Percentiles rank a stretch among this genome's conserved stretches.
phyloP scores from a whole-genome alignment of 345 rosid species.

The Salix dunnii region DNA sequence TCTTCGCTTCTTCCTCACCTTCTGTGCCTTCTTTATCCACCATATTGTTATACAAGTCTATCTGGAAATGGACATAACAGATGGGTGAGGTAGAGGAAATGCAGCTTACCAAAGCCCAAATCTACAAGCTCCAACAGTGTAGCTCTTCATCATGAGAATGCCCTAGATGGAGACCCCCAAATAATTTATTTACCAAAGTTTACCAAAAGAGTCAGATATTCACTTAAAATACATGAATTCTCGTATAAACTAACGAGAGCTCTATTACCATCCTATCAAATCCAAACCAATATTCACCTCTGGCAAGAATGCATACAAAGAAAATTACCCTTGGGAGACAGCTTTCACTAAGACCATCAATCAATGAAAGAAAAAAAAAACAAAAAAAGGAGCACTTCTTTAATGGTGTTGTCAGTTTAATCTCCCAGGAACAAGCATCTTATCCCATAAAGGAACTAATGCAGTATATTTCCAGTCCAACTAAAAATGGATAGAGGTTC shows the following conservation, averaged over 20 bases:
- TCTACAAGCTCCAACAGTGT: neutral
- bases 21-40: slow-evolving; percentile 84
- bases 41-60: slow-evolving; percentile 82
- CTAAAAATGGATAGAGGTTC: neutral
- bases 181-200: neutral
- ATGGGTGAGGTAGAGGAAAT: neutral
- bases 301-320: neutral
- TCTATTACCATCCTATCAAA: neutral
- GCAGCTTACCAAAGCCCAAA: neutral
- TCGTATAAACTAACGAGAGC: neutral
- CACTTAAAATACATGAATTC: neutral
- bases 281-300: neutral
- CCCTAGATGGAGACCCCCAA: neutral
- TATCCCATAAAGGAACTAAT: neutral
- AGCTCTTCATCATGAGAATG: neutral
- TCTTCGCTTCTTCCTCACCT: slow-evolving; percentile 68
- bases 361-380: neutral
- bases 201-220: neutral
- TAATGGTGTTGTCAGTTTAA: neutral
- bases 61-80: slow-evolving; percentile 37
- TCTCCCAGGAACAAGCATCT: neutral
- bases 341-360: neutral
- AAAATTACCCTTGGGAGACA: neutral
- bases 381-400: neutral
- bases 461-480: neutral